A percentile compares a stretch with the other conserved stretches of the same genome.
Conservation (phyloP, 1,284 basidiomycete genomes). For the Ceratobasidium sp. region DNA sequence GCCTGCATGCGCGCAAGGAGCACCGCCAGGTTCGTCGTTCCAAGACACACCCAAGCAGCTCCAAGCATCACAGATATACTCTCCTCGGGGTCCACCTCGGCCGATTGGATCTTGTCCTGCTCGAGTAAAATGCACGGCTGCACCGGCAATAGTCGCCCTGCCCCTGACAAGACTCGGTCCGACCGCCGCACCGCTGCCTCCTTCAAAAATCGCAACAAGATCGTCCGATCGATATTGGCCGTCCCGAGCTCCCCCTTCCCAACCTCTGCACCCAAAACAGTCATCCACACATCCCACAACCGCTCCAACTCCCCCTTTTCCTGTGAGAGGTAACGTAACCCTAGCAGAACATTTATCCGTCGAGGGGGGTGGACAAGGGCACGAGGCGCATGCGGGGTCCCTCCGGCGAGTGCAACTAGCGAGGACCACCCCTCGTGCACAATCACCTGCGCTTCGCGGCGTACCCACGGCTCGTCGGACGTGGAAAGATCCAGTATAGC, state of each 20-base stretch:
- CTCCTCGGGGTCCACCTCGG: background rate
- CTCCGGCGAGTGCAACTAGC: constrained; percentile 6
- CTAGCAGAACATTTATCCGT: constrained; percentile 16
- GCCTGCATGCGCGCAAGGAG: constrained; percentile 11
- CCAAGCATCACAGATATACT: constrained; percentile 23
- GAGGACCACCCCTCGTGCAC: constrained; percentile 5
- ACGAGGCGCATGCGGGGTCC: background rate
- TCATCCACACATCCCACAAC: constrained; percentile 27
- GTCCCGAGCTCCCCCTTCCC: background rate
- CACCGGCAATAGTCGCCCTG: constrained; percentile 12
- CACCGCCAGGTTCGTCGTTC: constrained; percentile 4
- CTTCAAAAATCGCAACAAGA: background rate
- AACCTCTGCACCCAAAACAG: constrained; percentile 8
- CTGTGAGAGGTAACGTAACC: background rate
- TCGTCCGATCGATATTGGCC: constrained; percentile 4
- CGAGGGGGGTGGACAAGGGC: constrained; percentile 11
- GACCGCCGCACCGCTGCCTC: constrained; percentile 12
- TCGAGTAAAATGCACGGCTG: background rate
- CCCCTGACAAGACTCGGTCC: constrained; percentile 13
- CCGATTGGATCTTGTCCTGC: constrained; percentile 5
- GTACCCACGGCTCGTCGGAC: constrained; percentile 21
- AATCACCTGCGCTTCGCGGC: constrained; percentile 6
- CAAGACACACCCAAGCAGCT: constrained; percentile 22
- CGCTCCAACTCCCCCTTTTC: background rate
- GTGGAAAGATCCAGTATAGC: constrained; percentile 25